Percentiles rank a stretch among this genome's conserved stretches.
These are phyloP conservation scores for Aspergillus steynii DNA, from an alignment of 495 filamentous ascomycete species.

Conservation along the genomic window DNA sequence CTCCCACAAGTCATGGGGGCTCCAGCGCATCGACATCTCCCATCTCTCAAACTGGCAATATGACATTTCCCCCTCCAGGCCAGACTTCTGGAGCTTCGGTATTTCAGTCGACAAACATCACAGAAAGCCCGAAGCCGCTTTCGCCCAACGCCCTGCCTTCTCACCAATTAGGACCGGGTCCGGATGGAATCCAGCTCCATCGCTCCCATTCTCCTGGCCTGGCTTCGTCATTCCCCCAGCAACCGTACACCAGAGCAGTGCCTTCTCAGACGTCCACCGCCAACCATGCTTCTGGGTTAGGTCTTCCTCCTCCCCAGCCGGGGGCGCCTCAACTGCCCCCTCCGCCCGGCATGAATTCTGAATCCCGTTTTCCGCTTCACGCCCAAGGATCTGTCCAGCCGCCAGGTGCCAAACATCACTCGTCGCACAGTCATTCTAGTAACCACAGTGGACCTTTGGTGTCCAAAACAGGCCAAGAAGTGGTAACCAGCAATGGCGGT, in stretches of 20 bases:
- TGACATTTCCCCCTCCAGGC: constrained; percentile 48
- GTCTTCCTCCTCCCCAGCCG: constrained; percentile 40
- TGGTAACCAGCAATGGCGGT: constrained; percentile 22
- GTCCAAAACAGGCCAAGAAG: constrained; percentile 31
- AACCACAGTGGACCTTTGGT: constrained; percentile 37
- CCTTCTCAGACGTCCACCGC: constrained; percentile 26
- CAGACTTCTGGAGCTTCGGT: constrained; percentile 52
- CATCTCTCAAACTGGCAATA: constrained; percentile 50
- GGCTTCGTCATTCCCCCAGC: constrained; percentile 65
- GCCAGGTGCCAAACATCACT: constrained; percentile 29
- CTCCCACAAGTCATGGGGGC: constrained; percentile 48
- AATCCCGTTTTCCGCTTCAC: constrained; percentile 46
- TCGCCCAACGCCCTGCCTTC: constrained; percentile 69
- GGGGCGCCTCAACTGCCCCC: constrained; percentile 54
- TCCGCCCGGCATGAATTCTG: constrained; percentile 49
- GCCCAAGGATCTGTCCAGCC: constrained; percentile 23
- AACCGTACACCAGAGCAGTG: constrained; percentile 58
- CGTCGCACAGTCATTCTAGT: constrained; percentile 42
- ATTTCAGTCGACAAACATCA: constrained; percentile 72
- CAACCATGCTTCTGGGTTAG: constrained; percentile 32
- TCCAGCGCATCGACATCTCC: constrained; percentile 54
- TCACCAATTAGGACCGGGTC: constrained; percentile 58
- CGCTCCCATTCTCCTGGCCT: constrained; percentile 71
- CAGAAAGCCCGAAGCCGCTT: constrained; percentile 83
- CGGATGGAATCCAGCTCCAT: constrained; percentile 44